phyloP scores from a whole-genome alignment of 2,329 filamentous ascomycete genomes.

The Penicillium sp. region DNA sequence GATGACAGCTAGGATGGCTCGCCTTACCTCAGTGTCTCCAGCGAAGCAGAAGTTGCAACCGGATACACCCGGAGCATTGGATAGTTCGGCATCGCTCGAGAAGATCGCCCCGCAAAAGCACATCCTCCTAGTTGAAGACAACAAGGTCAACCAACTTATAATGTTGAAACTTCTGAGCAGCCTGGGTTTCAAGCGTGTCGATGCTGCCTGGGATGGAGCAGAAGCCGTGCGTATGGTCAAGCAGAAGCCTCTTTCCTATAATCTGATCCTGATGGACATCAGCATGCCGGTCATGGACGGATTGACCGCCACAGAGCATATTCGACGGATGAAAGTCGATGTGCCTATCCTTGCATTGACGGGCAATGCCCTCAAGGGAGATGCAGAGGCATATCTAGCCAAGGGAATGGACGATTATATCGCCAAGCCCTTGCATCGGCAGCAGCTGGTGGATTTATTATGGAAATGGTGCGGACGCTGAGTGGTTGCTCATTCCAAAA shows the following conservation, averaged over 20 bases:
- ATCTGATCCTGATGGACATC: slow-evolving; percentile 43
- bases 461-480: slow-evolving; percentile 31
- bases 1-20: slow-evolving; percentile 42
- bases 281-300: slow-evolving; percentile 43
- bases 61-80: slow-evolving; percentile 2
- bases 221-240: slow-evolving; percentile 39
- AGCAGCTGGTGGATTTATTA: slow-evolving; percentile 40
- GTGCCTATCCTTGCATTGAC: slow-evolving; percentile 50
- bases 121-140: slow-evolving; percentile 37
- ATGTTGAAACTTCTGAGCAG: slow-evolving; percentile 33
- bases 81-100: slow-evolving; percentile 27
- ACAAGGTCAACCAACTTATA: slow-evolving; percentile 38
- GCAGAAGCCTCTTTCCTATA: slow-evolving; percentile 36
- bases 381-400: slow-evolving; percentile 46
- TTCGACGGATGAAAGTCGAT: slow-evolving; percentile 33
- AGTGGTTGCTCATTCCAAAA: neutral
- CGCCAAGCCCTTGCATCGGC: slow-evolving; percentile 48
- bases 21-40: slow-evolving; percentile 28
- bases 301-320: slow-evolving; percentile 37
- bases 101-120: slow-evolving; percentile 36
- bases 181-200: slow-evolving; percentile 38
- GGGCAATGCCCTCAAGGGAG: slow-evolving; percentile 49
- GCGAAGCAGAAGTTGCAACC: slow-evolving; percentile 20
- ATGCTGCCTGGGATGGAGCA: slow-evolving; percentile 38
- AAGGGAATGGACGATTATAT: slow-evolving; percentile 52